Base-by-base conservation (phyloP, 2,329 filamentous ascomycete genomes). In the Sclerotinia spermophila region DNA sequence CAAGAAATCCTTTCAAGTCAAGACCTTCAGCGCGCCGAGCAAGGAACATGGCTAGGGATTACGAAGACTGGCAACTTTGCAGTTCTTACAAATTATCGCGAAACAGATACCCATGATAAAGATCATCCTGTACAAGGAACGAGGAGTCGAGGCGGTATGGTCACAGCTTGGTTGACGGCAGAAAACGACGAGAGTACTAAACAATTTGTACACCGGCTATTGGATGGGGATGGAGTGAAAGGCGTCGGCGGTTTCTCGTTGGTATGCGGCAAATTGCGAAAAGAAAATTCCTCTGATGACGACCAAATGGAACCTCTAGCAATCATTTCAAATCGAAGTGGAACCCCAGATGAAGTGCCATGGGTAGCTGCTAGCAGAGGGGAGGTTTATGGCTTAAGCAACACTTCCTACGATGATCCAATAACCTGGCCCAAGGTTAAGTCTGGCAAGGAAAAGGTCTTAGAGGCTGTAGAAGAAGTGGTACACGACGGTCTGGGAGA, bases 191-290 rank as follows among this genome's bases (percentile, higher is more conserved):
- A 86, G 75, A 80, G 81, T 24, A 82, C 86, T 2, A 79, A 81
- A 44, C 79, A 84, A 4, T 88, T 87, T 74, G 85, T 89, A 24
- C 77, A 83, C 68, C 81, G 81, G 15, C 81, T 89, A 75, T 82
- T 89, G 64, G 82, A 83, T 55, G 83, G 84, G 40, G 78, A 78
- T 35, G 83, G 86, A 15, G 84, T 89, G 33, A 86, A 86, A 75
- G 87, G 86, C 65, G 86, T 90, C 24, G 89, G 89, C 10, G 89
- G 89, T 0, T 91, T 91, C 77, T 89, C 87, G 35, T 84, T 91
- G 76, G 82, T 90, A n/a, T 90, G 88, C 73, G 87, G 87, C 13
- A 89, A 88, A 76, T 81, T 91, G 75, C 80, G 79, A 61, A 82
- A 82, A 59, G 78, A 72, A 24, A 71, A 71, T 60, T 68, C 72